Evolutionary conservation across 192 early-diverging fungal genomes (phyloP), one percentile per base, ranked within the genome.

Genomic region (Coemansia sp.): DNA sequence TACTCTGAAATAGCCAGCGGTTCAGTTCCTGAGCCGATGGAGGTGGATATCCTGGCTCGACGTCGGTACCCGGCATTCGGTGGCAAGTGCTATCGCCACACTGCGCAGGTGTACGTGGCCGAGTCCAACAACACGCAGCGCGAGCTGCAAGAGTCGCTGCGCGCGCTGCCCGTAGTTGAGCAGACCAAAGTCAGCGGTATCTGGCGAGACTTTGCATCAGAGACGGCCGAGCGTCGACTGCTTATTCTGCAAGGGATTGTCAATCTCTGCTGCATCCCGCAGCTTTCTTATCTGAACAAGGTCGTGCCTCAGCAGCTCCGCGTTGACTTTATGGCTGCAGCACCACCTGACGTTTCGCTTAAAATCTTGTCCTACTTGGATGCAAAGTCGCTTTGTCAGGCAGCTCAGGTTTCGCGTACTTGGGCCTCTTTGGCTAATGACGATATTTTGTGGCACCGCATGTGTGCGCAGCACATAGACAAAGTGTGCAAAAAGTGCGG

Each of bases 391-490:
- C 88, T 99, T 27, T 98, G 96, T 70, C 92, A 90, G 66, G 94
- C 93, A 27, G 92, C 95, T 12, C 95, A 97, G 79, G 94, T 95
- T 1, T 92, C 88, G 62, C 89, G 86, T 13, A 66, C 78, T 4
- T 99, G 97, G 97, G 89, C 87, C n/a, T 64, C 63, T 18, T 68
- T 97, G 13, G 94, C 95, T 6, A 94, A 98, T 69, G 95, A 96
- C 70, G 95, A 99, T 72, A 82, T 90, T 8, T 86, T 99, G 16
- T 99, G 97, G 97, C 93, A 97, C 72, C 84, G 91, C 38, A 97
- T 99, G 94, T 99, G 97, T 70, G 91, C 92, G 41, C 96, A 98
- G 82, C 97, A 99, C 73, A 99, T 97, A 63, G 95, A 96, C 78
- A 93, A 93, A 65, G 93, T 94, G 67, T 99, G 97, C 73, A 87